These are phyloP conservation scores for Ramaria sp. DNA, from an alignment of 768 basidiomycete genomes.

Conservation along the genomic window DNA sequence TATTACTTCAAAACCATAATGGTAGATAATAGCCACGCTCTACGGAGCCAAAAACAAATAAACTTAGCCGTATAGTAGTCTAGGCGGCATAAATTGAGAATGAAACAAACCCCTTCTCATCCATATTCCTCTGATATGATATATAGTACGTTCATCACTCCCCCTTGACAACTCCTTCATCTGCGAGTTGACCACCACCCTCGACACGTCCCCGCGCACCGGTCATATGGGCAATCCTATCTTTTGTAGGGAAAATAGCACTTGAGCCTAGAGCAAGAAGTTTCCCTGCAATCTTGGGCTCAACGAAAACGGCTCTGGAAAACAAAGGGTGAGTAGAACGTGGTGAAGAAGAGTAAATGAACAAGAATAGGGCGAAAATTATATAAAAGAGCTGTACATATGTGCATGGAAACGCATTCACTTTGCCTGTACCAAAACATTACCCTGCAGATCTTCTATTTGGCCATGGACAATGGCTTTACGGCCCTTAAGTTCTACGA, in stretches of 20 bases:
- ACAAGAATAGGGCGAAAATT: background rate
- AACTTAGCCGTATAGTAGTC: no score
- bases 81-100: no score
- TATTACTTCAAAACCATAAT: no score
- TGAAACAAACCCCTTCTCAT: no score
- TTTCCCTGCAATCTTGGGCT: conserved; percentile 78
- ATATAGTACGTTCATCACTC: background rate
- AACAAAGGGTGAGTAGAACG: background rate
- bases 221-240: conserved; percentile 1
- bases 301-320: conserved; percentile 71
- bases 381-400: background rate
- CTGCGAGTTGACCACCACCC: background rate
- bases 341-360: background rate
- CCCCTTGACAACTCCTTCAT: background rate
- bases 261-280: conserved; percentile 49
- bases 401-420: conserved; percentile 27
- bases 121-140: no score
- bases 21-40: no score
- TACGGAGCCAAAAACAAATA: no score
- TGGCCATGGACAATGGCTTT: conserved; percentile 61
- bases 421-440: conserved; percentile 72
- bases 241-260: conserved; percentile 1
- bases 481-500: conserved; percentile 62
- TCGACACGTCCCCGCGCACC: background rate
- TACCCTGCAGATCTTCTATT: conserved; percentile 77